These are phyloP conservation scores for Castanea sativa DNA, from an alignment of 306 rosid species.

Conservation along the genomic window DNA sequence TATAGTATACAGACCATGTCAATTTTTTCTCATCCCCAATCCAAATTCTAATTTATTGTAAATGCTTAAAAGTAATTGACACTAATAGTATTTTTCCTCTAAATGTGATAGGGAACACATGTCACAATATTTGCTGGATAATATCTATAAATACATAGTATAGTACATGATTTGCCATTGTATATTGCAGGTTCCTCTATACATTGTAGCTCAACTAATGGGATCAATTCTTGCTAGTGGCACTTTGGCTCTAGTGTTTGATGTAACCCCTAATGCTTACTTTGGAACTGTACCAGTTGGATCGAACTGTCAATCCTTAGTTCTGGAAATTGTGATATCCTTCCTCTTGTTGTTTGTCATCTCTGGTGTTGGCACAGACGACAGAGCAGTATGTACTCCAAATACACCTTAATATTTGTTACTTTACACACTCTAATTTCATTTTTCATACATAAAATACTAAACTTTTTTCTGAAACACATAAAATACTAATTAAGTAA, in stretches of 20 bases:
- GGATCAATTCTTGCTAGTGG: conserved; percentile 41
- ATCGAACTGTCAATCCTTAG: conserved; percentile 25
- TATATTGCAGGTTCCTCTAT: conserved; percentile 25
- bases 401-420: background rate
- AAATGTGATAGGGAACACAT: background rate
- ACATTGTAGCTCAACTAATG: conserved; percentile 25
- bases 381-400: conserved; percentile 25
- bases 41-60: no score
- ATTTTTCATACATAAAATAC: background rate
- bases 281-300: conserved; percentile 40
- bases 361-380: conserved; percentile 33
- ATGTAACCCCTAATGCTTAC: conserved; percentile 17
- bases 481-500: no score
- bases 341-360: conserved; percentile 43
- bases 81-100: no score
- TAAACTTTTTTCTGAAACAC: no score
- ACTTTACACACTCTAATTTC: background rate
- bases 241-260: conserved; percentile 23
- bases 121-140: background rate
- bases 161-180: no score
- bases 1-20: no score
- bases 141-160: background rate
- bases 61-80: no score
- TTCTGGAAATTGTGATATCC: conserved; percentile 28
- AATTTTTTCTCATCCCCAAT: no score